A percentile compares a stretch with the other conserved stretches of the same genome.
phyloP scores from a whole-genome alignment of 257 asterid species.

The Solanum arcanum region DNA sequence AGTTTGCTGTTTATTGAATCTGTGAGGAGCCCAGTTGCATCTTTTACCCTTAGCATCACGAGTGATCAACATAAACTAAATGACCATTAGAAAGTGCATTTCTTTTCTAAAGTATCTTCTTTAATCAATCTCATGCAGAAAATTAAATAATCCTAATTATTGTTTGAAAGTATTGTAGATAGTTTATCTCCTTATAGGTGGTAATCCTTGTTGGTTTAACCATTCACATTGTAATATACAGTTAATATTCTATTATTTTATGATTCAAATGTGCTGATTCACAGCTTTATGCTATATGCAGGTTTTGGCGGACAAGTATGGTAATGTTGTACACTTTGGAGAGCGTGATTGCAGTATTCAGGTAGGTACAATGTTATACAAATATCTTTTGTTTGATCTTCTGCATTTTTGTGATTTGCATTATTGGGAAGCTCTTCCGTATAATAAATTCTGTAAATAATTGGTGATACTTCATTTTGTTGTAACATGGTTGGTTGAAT shows the following conservation, averaged over 20 bases:
- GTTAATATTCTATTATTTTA: background rate
- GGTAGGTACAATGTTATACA: slow-evolving; percentile 26
- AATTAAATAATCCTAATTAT: background rate
- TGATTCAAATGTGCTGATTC: background rate
- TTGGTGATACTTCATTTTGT: background rate
- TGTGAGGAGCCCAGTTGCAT: background rate
- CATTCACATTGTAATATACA: background rate
- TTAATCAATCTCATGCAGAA: background rate
- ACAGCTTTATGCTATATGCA: slow-evolving; percentile 10
- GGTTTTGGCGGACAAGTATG: slow-evolving; percentile 92
- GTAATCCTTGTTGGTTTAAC: background rate
- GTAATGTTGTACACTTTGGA: slow-evolving; percentile 93
- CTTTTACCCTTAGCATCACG: background rate
- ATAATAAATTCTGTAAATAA: background rate
- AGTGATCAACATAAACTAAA: background rate
- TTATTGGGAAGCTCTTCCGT: background rate
- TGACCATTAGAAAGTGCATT: background rate
- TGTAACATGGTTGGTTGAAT: background rate
- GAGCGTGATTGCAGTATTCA: slow-evolving; percentile 99
- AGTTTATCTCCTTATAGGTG: background rate
- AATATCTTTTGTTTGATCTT: background rate
- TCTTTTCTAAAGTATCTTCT: background rate
- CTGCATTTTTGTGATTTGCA: background rate
- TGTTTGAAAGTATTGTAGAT: background rate
- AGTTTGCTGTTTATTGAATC: background rate